phyloP scores from a whole-genome alignment of 2,329 filamentous ascomycete genomes.

The Septoria petroselini region DNA sequence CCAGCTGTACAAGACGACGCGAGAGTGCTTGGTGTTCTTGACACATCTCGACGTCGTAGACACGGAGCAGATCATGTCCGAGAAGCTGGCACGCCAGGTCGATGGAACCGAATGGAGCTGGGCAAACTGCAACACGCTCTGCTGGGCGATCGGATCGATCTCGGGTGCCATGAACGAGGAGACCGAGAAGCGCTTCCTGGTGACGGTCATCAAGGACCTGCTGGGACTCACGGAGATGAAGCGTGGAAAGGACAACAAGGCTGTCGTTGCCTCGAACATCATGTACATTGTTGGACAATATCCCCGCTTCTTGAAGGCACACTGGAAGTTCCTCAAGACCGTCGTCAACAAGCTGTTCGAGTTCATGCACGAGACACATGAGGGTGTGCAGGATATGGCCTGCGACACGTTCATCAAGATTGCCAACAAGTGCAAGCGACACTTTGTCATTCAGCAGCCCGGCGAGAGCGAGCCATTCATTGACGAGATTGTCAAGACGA shows the following conservation, averaged over 20 bases:
- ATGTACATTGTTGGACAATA: constrained; percentile 99
- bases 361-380: constrained; percentile 99
- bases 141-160: constrained; percentile 98
- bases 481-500: constrained; percentile 93
- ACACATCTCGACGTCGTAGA: constrained; percentile 97
- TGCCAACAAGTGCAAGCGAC: constrained; percentile 92
- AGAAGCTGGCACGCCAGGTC: constrained; percentile 92
- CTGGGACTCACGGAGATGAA: constrained; percentile 98
- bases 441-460: constrained; percentile 93
- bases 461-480: constrained; percentile 96
- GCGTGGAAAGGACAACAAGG: constrained; percentile 98
- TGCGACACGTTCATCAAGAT: constrained; percentile 99
- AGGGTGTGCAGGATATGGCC: constrained; percentile 99
- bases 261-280: constrained; percentile 97
- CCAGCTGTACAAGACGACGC: constrained; percentile 97
- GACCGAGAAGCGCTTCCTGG: constrained; percentile 95
- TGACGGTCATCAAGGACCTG: constrained; percentile 97
- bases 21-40: constrained; percentile 93
- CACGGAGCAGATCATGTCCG: constrained; percentile 98
- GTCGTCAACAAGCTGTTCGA: constrained; percentile 99
- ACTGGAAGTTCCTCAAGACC: constrained; percentile 99
- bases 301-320: constrained; percentile 94
- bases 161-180: constrained; percentile 99
- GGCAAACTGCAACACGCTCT: constrained; percentile 99
- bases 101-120: constrained; percentile 97